These are phyloP conservation scores for Podospora fimiseda DNA, from an alignment of 495 filamentous ascomycete genomes.

Conservation along the genomic window DNA sequence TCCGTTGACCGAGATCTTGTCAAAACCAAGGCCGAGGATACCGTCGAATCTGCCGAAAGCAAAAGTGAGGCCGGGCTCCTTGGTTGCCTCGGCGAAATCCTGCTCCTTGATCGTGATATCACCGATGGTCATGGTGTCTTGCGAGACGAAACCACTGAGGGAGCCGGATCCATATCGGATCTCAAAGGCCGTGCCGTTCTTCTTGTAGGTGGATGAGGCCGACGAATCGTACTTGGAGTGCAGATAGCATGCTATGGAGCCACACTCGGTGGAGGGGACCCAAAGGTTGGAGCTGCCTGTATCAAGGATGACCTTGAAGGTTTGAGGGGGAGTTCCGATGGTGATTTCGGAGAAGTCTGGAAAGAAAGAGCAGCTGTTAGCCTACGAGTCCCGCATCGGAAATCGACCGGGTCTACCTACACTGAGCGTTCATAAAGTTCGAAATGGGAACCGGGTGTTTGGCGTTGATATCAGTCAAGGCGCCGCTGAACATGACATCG, in stretches of 20 bases:
- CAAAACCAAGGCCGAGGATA: slow-evolving; percentile 91
- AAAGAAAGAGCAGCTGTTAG: background rate
- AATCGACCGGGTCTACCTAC: slow-evolving; percentile 50
- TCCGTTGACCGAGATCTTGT: slow-evolving; percentile 91
- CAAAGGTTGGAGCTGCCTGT: slow-evolving; percentile 99
- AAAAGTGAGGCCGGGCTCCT: slow-evolving; percentile 92
- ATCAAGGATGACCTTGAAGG: slow-evolving; percentile 97
- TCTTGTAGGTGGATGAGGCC: slow-evolving; percentile 82
- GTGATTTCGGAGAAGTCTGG: slow-evolving; percentile 95
- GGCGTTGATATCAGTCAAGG: slow-evolving; percentile 56
- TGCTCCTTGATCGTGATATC: slow-evolving; percentile 82
- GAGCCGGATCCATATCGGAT: slow-evolving; percentile 95
- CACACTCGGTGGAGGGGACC: slow-evolving; percentile 88
- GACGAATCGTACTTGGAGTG: slow-evolving; percentile 95
- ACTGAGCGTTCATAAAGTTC: slow-evolving; percentile 99
- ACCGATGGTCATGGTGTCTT: slow-evolving; percentile 79
- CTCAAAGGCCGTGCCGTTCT: slow-evolving; percentile 86
- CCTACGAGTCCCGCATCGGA: too few species aligned
- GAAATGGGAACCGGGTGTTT: slow-evolving; percentile 81
- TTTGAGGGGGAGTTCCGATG: slow-evolving; percentile 85
- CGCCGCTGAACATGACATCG: slow-evolving; percentile 73
- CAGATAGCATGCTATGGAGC: slow-evolving; percentile 96
- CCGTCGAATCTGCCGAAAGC: slow-evolving; percentile 98
- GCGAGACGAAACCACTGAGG: slow-evolving; percentile 88
- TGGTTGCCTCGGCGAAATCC: slow-evolving; percentile 91